Conservation (phyloP, 108 stramenopile species). For the Mediolabrus comicus region DNA sequence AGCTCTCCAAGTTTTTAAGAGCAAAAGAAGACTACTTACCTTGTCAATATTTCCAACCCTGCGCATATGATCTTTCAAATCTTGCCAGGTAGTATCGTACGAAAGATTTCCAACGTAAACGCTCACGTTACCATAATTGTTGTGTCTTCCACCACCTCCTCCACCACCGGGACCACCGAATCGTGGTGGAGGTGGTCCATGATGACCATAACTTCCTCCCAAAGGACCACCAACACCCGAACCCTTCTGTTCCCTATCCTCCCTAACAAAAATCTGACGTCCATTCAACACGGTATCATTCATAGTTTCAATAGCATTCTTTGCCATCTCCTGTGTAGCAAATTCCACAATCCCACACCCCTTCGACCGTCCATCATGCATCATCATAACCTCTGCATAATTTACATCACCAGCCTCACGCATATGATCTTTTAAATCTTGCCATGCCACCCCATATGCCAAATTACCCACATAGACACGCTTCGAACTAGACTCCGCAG, state of each 20-base stretch:
- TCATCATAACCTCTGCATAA: slow-evolving; percentile 77
- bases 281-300: slow-evolving; percentile 70
- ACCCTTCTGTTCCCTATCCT: slow-evolving; percentile 52
- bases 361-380: slow-evolving; percentile 65
- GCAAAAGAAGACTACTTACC: slow-evolving; percentile 15
- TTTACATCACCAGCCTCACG: slow-evolving; percentile 76
- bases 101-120: slow-evolving; percentile 88
- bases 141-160: slow-evolving; percentile 39
- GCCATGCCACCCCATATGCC: slow-evolving; percentile 82
- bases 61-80: slow-evolving; percentile 95
- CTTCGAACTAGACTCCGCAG: slow-evolving; percentile 5
- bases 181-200: slow-evolving; percentile 44
- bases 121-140: slow-evolving; percentile 35
- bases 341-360: slow-evolving; percentile 90
- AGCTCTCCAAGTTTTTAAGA: background rate
- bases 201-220: slow-evolving; percentile 34
- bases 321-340: slow-evolving; percentile 53
- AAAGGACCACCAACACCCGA: slow-evolving; percentile 44
- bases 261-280: slow-evolving; percentile 62
- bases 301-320: slow-evolving; percentile 63
- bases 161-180: slow-evolving; percentile 23
- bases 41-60: slow-evolving; percentile 85
- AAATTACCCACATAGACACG: slow-evolving; percentile 91
- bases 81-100: slow-evolving; percentile 89
- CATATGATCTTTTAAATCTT: slow-evolving; percentile 96